A percentile compares a stretch with the other conserved stretches of the same genome.
phyloP scores from a whole-genome alignment of 331 rosid genomes.

The Stylosanthes scabra region DNA sequence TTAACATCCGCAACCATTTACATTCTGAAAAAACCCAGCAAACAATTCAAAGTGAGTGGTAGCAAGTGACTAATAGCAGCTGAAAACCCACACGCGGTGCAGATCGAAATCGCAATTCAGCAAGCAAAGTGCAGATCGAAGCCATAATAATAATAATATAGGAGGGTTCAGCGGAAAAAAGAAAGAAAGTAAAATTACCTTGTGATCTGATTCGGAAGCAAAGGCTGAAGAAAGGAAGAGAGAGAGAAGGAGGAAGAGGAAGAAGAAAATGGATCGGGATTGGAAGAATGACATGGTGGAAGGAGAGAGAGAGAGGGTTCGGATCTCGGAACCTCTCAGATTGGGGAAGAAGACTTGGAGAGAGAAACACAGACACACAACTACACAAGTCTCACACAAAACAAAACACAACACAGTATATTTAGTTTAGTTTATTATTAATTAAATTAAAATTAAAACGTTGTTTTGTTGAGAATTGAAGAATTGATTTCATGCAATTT shows the following conservation, averaged over 20 bases:
- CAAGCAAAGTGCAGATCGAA: constrained; percentile 54
- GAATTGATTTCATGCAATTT: neutral
- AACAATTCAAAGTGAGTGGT: neutral
- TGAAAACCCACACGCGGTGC: neutral
- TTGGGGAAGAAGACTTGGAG: constrained; percentile 3
- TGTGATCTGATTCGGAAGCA: constrained; percentile 96
- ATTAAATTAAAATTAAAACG: neutral
- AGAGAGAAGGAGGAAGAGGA: constrained; percentile 33
- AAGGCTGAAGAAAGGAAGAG: constrained; percentile 46
- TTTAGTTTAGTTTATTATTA: neutral
- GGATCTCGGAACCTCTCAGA: constrained; percentile 35
- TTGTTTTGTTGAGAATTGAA: neutral
- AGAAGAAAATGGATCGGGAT: constrained; percentile 53
- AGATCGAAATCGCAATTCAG: constrained; percentile 66
- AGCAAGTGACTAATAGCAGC: neutral
- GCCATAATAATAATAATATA: neutral
- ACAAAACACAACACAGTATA: neutral
- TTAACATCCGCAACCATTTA: constrained; percentile 9
- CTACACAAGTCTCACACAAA: neutral
- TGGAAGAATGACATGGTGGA: constrained; percentile 74
- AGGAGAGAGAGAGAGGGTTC: constrained; percentile 24
- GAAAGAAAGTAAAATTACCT: constrained; percentile 53
- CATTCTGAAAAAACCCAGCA: neutral
- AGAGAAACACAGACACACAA: neutral
- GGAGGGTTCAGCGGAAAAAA: constrained; percentile 15